Percentiles rank a stretch among this genome's conserved stretches.
These are phyloP conservation scores for Diaporthe citri DNA, from an alignment of 2,329 filamentous ascomycete species.

Conservation along the genomic window DNA sequence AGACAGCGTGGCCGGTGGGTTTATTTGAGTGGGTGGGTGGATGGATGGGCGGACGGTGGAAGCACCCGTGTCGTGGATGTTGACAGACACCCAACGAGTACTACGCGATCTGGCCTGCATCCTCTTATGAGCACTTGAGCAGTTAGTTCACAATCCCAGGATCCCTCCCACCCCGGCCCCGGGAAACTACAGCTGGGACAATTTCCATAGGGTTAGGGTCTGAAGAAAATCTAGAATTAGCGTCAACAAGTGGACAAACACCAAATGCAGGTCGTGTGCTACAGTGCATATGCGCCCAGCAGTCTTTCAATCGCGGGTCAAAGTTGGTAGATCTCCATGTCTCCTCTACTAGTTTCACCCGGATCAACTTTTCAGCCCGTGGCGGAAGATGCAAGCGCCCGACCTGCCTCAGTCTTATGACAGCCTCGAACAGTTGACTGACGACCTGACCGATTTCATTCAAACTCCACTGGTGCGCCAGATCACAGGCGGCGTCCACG, in stretches of 20 bases:
- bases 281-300: neutral
- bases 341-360: neutral
- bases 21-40: neutral
- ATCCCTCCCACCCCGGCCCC: too few species aligned
- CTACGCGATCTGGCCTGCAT: neutral
- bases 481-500: conserved; percentile 51
- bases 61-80: too few species aligned
- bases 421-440: conserved; percentile 43
- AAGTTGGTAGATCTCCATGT: neutral
- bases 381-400: conserved; percentile 16
- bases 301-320: neutral
- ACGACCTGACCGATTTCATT: conserved; percentile 45
- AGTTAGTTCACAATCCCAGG: too few species aligned
- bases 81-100: too few species aligned
- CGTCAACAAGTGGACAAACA: neutral
- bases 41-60: neutral
- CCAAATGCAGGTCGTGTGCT: neutral
- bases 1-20: neutral
- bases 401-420: conserved; percentile 34
- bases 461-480: conserved; percentile 47
- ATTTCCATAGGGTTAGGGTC: neutral
- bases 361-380: neutral
- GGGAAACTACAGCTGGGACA: too few species aligned
- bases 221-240: neutral
- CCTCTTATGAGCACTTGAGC: too few species aligned